Evolutionary conservation across 2,329 filamentous ascomycete genomes (phyloP).

Genomic region (Incumbomyces delicatus): DNA sequence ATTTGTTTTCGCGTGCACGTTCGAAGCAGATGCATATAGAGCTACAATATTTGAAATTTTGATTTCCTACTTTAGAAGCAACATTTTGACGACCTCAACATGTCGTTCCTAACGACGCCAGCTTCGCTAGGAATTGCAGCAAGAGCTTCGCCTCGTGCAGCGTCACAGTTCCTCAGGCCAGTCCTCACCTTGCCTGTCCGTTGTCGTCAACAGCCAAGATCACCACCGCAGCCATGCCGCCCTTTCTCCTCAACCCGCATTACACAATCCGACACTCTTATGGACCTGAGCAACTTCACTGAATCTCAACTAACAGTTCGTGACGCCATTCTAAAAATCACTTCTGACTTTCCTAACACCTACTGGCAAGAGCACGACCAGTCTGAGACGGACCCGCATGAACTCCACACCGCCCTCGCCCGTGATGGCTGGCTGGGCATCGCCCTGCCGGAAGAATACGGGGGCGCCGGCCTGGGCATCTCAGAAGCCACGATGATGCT

Average conservation of each 20-base stretch:
- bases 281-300: slow-evolving; percentile 64
- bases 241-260: not conserved
- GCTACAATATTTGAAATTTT: no score
- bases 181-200: not conserved
- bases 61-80: no score
- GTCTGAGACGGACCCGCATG: slow-evolving; percentile 58
- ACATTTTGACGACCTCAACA: not conserved
- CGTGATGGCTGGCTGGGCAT: slow-evolving; percentile 74
- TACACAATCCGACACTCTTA: slow-evolving; percentile 36
- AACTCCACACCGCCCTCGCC: slow-evolving; percentile 66
- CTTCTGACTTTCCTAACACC: slow-evolving; percentile 58
- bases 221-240: not conserved
- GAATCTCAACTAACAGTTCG: slow-evolving; percentile 64
- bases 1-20: no score
- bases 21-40: not conserved
- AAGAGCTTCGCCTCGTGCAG: not conserved
- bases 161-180: not conserved
- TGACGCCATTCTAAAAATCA: slow-evolving; percentile 59
- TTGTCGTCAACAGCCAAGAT: not conserved
- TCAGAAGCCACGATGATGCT: slow-evolving; percentile 81
- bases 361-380: slow-evolving; percentile 72
- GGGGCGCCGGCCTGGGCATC: slow-evolving; percentile 63
- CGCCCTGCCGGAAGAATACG: slow-evolving; percentile 62
- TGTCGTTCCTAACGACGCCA: not conserved
- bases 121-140: not conserved